These are phyloP conservation scores for Backusella liffmaniae DNA, from an alignment of 192 early-diverging fungal genomes.

Conservation along the genomic window DNA sequence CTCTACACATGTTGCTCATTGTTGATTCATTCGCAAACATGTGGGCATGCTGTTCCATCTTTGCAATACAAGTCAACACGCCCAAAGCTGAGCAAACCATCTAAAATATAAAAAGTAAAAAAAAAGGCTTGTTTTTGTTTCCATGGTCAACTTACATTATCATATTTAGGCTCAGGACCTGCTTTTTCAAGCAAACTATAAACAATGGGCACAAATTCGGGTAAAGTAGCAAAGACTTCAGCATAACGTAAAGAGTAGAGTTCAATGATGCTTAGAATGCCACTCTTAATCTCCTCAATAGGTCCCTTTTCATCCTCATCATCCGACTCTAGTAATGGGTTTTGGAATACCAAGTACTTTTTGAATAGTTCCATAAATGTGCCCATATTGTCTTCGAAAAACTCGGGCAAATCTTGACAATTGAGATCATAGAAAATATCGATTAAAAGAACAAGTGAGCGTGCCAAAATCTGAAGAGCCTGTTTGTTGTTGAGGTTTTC, in stretches of 20 bases:
- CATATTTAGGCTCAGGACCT: conserved; percentile 72
- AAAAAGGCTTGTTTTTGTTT: too few species aligned
- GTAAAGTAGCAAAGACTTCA: conserved; percentile 81
- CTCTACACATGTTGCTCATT: conserved; percentile 82
- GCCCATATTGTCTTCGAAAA: conserved; percentile 90
- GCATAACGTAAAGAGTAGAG: conserved; percentile 90
- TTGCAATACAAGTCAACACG: conserved; percentile 87
- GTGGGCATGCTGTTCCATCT: conserved; percentile 63
- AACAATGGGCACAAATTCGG: conserved; percentile 84
- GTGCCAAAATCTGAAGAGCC: conserved; percentile 69
- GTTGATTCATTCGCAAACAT: conserved; percentile 75
- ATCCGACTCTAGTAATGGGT: conserved; percentile 65
- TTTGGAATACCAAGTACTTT: conserved; percentile 85
- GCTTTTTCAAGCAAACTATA: conserved; percentile 83
- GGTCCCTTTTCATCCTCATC: conserved; percentile 84
- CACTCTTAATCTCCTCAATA: conserved; percentile 86
- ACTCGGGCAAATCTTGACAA: conserved; percentile 95
- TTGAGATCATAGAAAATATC: conserved; percentile 96
- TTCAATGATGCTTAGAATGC: conserved; percentile 91
- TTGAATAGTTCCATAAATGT: conserved; percentile 81
- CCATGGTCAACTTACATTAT: conserved; percentile 54
- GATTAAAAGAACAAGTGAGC: conserved; percentile 73
- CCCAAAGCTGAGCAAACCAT: conserved; percentile 88
- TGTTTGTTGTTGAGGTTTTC: conserved; percentile 58
- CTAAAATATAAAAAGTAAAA: conserved; percentile 31